Evolutionary conservation across 2,329 filamentous ascomycete species (phyloP).

Genomic region (Exserohilum rostratum): DNA sequence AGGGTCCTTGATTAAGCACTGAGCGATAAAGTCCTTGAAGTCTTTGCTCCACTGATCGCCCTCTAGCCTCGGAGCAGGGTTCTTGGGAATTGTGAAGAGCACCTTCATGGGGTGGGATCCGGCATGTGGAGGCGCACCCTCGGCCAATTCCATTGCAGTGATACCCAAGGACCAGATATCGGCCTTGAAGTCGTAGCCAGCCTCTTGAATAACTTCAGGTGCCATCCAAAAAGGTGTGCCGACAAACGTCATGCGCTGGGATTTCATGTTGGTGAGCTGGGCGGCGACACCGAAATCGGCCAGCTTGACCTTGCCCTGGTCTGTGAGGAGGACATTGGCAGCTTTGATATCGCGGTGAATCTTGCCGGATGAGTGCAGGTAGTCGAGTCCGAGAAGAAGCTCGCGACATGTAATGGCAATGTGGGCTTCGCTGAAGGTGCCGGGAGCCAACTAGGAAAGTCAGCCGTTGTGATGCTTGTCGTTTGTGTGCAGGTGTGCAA

Average conservation of each 20-base stretch:
- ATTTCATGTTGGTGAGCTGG: constrained; percentile 96
- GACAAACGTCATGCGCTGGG: constrained; percentile 95
- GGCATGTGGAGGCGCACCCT: constrained; percentile 90
- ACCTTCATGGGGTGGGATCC: constrained; percentile 99
- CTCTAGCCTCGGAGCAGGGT: constrained; percentile 80
- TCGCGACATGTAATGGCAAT: constrained; percentile 95
- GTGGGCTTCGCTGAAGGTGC: constrained; percentile 83
- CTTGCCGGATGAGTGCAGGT: constrained; percentile 91
- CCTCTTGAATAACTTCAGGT: constrained; percentile 96
- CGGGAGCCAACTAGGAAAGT: constrained; percentile 77
- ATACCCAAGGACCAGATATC: constrained; percentile 98
- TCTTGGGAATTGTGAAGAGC: constrained; percentile 93
- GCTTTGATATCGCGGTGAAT: constrained; percentile 98
- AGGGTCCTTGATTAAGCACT: constrained; percentile 91
- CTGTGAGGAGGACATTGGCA: constrained; percentile 92
- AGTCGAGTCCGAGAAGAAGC: constrained; percentile 86
- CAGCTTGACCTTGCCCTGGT: constrained; percentile 88
- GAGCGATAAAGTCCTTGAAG: constrained; percentile 91
- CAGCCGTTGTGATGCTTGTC: constrained; percentile 15
- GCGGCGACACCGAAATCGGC: constrained; percentile 97
- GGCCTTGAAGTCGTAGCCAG: constrained; percentile 95
- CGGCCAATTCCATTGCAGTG: constrained; percentile 88
- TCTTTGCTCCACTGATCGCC: constrained; percentile 81
- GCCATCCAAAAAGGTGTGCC: constrained; percentile 99
- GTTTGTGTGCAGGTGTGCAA: constrained; percentile 21